Base-by-base conservation (phyloP, 169 alveolate genomes). In the Theileria parva region DNA sequence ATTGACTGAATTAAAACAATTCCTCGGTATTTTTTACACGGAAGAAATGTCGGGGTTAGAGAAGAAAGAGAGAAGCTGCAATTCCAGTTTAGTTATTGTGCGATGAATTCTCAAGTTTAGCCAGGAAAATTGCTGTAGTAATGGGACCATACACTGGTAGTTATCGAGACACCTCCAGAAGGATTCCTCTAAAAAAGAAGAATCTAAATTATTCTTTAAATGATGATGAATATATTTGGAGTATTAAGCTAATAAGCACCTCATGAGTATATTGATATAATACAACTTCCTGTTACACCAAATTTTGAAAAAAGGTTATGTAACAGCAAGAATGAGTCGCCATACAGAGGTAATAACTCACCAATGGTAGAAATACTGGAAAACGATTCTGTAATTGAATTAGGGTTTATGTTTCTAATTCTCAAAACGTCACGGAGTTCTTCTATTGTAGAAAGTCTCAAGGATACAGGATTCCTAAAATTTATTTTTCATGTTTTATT, bases 101-200 rank as follows among this genome's bases (percentile, higher is more conserved):
- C 80, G 50, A 80, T 83, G 89, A 76, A 83, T 83, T 83, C 89
- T 83, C 89, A 83, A 83, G 76, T 70, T 79, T 72, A 85, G 84
- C 91, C 91, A 85, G 73, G 81, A 77, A 76, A 85, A 85, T 72
- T 77, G 86, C 74, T 78, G 86, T 77, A 85, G 86, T 85, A 85
- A 85, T 85, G 91, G 91, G 59, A 85, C 76, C 91, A 85, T 85
- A 63, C 87, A 85, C 76, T 77, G 61, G 91, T 85, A 85, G 88
- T 73, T 50, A 79, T 85, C 91, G 72, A 85, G 72, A 32, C 88
- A 85, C 78, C 74, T 85, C 86, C 87, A 72, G 73, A 78, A 63
- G 83, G 63, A 78, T 34, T 85, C 91, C 44, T 85, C 91, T 25
- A 85, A 30, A 30, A 73, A 67, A 28, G 80, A 37, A 53, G 79